Base-by-base conservation (phyloP, 306 rosid species). In the Cucumis hystrix region DNA sequence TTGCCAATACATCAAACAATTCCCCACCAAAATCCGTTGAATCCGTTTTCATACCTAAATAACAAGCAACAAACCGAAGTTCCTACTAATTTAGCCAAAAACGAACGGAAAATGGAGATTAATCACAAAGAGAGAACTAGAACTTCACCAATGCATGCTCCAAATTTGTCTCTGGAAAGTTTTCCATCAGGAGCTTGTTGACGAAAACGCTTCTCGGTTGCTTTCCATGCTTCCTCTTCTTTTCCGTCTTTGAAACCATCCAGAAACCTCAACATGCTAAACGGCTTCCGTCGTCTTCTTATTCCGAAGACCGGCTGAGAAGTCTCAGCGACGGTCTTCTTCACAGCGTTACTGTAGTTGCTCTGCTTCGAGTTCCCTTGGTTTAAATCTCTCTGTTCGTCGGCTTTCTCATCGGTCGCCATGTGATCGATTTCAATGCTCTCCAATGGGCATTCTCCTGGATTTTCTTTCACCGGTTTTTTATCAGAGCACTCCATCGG, bases 181-280 rank as follows among this genome's bases (percentile, higher is more conserved):
- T 64, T 89, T 40, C 85, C 91, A 80, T 85, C 80, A 30, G 64
- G 81, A 55, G 86, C 86, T 83, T 80, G 49, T 40, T 84, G 88
- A 62, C 25, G 6, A 83, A 96, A 96, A 17, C 92, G 85, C 77
- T 79, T 87, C 82, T 89, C 91, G 71, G 85, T 81, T 1, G 86
- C 75, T 45, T 21, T 85, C 99, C 99, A 92, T 5, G 96, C 92
- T 74, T 89, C 93, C 15, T 1, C 80, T 84, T 95, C 97, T 73
- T 92, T 96, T 23, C 96, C 99, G 0, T 87, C 87, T 43, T 75
- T 71, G 7, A 89, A 83, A 70, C 92, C 82, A 23, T 91, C 91
- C 16, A 96, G 96, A 87, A 96, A 96, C 20, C 91, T 87, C 77
- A 96, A 80, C 78, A 93, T 84, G 81, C 79, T 88, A 47, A 92